phyloP scores from a whole-genome alignment of 345 rosid species.

The Citrus trifoliata region DNA sequence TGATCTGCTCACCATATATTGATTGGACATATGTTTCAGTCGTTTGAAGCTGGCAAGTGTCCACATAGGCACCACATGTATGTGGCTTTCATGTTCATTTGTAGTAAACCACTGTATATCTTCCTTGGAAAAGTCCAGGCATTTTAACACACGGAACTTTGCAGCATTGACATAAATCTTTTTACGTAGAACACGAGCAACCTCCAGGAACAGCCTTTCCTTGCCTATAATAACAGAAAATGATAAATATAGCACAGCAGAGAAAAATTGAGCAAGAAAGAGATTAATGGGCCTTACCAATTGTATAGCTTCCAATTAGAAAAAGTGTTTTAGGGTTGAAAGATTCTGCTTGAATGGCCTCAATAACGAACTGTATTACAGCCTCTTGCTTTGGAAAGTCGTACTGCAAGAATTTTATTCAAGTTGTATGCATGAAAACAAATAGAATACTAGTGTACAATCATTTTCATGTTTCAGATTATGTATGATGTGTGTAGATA shows the following conservation, averaged over 20 bases:
- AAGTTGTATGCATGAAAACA: neutral
- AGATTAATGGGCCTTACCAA: slow-evolving; percentile 44
- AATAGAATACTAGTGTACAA: neutral
- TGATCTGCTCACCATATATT: slow-evolving; percentile 54
- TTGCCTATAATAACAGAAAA: slow-evolving; percentile 46
- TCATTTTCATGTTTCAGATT: neutral
- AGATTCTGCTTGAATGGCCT: slow-evolving; percentile 94
- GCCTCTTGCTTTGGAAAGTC: slow-evolving; percentile 97
- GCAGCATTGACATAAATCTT: slow-evolving; percentile 70
- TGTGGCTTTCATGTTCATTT: slow-evolving; percentile 83
- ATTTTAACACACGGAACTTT: slow-evolving; percentile 65
- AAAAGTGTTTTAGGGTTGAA: slow-evolving; percentile 89
- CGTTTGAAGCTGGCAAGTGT: slow-evolving; percentile 94
- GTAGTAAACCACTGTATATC: slow-evolving; percentile 88
- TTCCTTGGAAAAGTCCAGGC: slow-evolving; percentile 70
- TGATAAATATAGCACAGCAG: neutral
- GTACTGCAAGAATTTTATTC: slow-evolving; percentile 47
- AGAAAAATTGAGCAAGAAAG: slow-evolving; percentile 7
- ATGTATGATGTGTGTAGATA: too few relatives aligned
- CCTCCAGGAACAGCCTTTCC: slow-evolving; percentile 92
- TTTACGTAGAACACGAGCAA: slow-evolving; percentile 67
- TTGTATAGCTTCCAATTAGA: slow-evolving; percentile 89
- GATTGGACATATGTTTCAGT: slow-evolving; percentile 69
- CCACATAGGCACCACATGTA: slow-evolving; percentile 97
- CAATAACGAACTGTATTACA: slow-evolving; percentile 87